These are phyloP conservation scores for Gaeumannomyces sp. DNA, from an alignment of 2,329 filamentous ascomycete species.

Conservation along the genomic window DNA sequence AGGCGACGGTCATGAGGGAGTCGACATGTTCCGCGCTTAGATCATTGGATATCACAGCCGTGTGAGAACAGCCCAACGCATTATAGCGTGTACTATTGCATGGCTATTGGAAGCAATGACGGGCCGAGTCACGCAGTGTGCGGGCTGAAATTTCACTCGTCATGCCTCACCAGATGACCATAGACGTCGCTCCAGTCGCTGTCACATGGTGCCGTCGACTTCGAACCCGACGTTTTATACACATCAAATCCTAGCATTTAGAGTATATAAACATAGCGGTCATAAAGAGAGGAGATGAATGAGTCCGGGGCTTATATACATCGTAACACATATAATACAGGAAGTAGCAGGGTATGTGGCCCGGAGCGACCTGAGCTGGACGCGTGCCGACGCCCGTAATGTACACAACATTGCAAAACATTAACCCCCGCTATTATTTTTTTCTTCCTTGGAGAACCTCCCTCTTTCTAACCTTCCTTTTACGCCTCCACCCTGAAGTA, in stretches of 20 bases:
- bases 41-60: no score
- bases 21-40: no score
- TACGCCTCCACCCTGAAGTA: background rate
- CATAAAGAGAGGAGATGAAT: constrained; percentile 3
- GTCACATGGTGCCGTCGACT: no score
- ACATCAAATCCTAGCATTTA: no score
- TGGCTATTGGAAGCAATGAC: background rate
- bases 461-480: background rate
- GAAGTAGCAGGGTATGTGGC: background rate
- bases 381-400: background rate
- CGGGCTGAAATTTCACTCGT: background rate
- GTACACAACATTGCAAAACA: background rate
- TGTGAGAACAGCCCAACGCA: no score
- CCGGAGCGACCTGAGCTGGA: background rate
- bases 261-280: background rate
- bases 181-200: no score
- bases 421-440: background rate
- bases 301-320: background rate
- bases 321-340: background rate
- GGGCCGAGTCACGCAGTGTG: background rate
- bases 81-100: background rate
- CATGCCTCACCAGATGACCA: no score
- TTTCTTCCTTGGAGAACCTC: background rate
- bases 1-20: no score
- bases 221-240: no score